These are phyloP conservation scores for Passalora sequoiae DNA, from an alignment of 2,329 filamentous ascomycete species.

Conservation along the genomic window DNA sequence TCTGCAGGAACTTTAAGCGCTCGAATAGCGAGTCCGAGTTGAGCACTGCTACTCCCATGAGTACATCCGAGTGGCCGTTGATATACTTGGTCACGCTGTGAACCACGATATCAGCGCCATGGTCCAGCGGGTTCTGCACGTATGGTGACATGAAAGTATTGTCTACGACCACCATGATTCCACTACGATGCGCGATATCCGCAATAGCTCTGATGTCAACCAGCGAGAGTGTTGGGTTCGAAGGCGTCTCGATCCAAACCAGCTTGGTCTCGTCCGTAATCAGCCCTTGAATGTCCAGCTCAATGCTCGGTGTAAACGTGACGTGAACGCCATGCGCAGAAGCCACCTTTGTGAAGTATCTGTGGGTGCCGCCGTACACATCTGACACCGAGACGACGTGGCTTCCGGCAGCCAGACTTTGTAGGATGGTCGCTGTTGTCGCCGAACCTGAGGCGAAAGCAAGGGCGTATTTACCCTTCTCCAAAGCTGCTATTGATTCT, in stretches of 20 bases:
- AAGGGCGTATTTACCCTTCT: conserved; percentile 86
- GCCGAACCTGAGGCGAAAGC: conserved; percentile 93
- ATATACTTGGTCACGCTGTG: conserved; percentile 99
- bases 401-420: conserved; percentile 82
- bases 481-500: conserved; percentile 80
- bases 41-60: conserved; percentile 96
- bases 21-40: conserved; percentile 75
- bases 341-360: conserved; percentile 98
- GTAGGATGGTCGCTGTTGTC: conserved; percentile 86
- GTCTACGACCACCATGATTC: conserved; percentile 94
- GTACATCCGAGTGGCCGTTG: conserved; percentile 91
- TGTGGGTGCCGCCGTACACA: conserved; percentile 95
- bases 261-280: conserved; percentile 86
- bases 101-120: conserved; percentile 93
- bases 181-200: conserved; percentile 75
- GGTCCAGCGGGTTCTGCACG: conserved; percentile 90
- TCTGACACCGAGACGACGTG: conserved; percentile 96
- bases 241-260: conserved; percentile 94
- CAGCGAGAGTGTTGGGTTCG: conserved; percentile 86
- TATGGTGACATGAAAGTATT: conserved; percentile 98
- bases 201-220: conserved; percentile 89
- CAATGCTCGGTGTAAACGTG: conserved; percentile 89
- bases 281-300: conserved; percentile 76
- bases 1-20: conserved; percentile 85
- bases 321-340: conserved; percentile 90